Percentiles rank a stretch among this genome's conserved stretches.
Evolutionary conservation across 352 stramenopile genomes (phyloP).

Genomic region (Pythium periplocum): DNA sequence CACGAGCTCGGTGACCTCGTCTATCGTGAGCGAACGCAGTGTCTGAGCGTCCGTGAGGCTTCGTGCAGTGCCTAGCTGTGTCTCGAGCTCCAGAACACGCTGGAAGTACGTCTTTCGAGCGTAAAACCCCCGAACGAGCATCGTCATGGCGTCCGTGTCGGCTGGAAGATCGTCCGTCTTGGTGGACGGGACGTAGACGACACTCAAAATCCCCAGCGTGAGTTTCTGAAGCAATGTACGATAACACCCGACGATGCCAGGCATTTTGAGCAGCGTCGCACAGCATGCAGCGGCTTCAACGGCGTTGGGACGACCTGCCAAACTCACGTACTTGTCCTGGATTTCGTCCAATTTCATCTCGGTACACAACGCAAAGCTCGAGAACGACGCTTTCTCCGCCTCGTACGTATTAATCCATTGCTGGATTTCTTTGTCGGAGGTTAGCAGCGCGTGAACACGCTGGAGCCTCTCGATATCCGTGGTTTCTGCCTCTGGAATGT

Average conservation of each 20-base stretch:
- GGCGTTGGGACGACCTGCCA: conserved; percentile 52
- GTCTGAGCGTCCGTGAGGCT: conserved; percentile 39
- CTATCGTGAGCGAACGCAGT: conserved; percentile 27
- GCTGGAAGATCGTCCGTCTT: background rate
- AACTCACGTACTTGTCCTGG: conserved; percentile 38
- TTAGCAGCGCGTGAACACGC: conserved; percentile 31
- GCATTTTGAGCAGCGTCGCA: conserved; percentile 74
- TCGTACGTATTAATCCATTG: conserved; percentile 74
- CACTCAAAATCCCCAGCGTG: conserved; percentile 41
- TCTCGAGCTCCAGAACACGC: conserved; percentile 45
- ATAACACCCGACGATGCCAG: conserved; percentile 72
- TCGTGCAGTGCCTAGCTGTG: conserved; percentile 28
- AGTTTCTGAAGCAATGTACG: conserved; percentile 63
- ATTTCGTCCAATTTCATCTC: conserved; percentile 79
- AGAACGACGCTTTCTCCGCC: conserved; percentile 51
- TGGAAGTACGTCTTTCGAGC: conserved; percentile 66
- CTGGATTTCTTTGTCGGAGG: conserved; percentile 38
- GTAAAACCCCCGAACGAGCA: conserved; percentile 53
- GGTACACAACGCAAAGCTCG: conserved; percentile 72
- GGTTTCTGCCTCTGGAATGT: conserved; percentile 2
- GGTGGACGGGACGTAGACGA: conserved; percentile 43
- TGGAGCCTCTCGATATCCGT: conserved; percentile 30
- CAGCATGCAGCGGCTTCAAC: conserved; percentile 72
- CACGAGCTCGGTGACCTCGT: conserved; percentile 41
- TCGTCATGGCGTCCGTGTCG: conserved; percentile 31